Conservation (phyloP, 306 rosid genomes). For the Acacia melanoxylon region DNA sequence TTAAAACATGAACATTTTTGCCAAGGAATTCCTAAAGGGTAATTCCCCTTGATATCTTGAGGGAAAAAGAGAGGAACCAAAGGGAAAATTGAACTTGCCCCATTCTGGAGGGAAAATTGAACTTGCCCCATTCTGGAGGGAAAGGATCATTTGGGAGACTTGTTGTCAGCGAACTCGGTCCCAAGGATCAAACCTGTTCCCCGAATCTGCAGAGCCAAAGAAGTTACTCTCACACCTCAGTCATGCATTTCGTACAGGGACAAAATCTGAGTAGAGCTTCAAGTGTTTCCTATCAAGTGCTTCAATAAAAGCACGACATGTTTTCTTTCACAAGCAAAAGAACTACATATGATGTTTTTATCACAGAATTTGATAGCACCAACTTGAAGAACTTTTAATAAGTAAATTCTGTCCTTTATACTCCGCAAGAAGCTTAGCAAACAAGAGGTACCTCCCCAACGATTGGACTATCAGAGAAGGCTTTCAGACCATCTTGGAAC, state of each 20-base stretch:
- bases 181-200: slow-evolving; percentile 83
- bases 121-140: slow-evolving; percentile 95
- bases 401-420: neutral
- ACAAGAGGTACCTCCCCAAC: slow-evolving; percentile 76
- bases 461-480: slow-evolving; percentile 77
- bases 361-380: neutral
- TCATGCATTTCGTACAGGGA: neutral
- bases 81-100: slow-evolving; percentile 16
- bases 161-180: slow-evolving; percentile 81
- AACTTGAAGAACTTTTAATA: neutral
- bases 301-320: neutral
- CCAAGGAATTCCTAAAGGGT: neutral
- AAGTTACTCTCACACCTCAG: neutral
- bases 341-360: neutral
- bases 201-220: slow-evolving; percentile 66
- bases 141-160: slow-evolving; percentile 84
- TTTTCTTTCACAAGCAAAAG: neutral
- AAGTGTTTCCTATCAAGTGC: neutral
- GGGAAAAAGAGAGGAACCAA: neutral
- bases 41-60: neutral
- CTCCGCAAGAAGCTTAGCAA: slow-evolving; percentile 16
- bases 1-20: neutral
- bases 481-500: slow-evolving; percentile 88
- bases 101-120: too few species aligned
- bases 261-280: neutral